Percentiles rank a stretch among this genome's conserved stretches.
Conservation (phyloP, 2,329 filamentous ascomycete species). For the Tolypocladium tropicale region DNA sequence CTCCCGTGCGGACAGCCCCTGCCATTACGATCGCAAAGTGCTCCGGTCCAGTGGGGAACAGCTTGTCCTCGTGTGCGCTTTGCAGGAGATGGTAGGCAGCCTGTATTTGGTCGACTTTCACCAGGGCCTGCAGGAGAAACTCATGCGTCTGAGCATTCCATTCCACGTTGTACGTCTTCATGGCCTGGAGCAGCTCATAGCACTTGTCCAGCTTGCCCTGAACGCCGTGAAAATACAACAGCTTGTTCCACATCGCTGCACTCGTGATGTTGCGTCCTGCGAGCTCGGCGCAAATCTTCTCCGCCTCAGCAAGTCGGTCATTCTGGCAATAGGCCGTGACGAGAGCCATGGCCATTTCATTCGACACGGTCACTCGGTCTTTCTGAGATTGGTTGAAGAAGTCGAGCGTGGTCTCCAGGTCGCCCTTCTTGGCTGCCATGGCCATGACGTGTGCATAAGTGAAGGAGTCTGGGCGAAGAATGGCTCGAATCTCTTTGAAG, state of each 20-base stretch:
- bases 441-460: slow-evolving; percentile 68
- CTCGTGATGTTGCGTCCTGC: slow-evolving; percentile 38
- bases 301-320: slow-evolving; percentile 23
- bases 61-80: slow-evolving; percentile 28
- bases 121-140: slow-evolving; percentile 37
- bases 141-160: slow-evolving; percentile 42
- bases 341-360: slow-evolving; percentile 51
- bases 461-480: slow-evolving; percentile 44
- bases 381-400: slow-evolving; percentile 54
- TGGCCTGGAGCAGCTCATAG: slow-evolving; percentile 36
- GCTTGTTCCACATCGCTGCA: slow-evolving; percentile 66
- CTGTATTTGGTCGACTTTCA: slow-evolving; percentile 36
- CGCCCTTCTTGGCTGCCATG: slow-evolving; percentile 59
- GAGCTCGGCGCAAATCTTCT: slow-evolving; percentile 35
- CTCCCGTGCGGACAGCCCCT: slow-evolving; percentile 34
- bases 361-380: slow-evolving; percentile 36
- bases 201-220: slow-evolving; percentile 42
- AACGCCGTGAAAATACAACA: slow-evolving; percentile 60
- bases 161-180: slow-evolving; percentile 34
- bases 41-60: slow-evolving; percentile 34
- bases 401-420: slow-evolving; percentile 57
- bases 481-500: slow-evolving; percentile 49
- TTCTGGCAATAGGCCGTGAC: slow-evolving; percentile 54
- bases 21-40: slow-evolving; percentile 46
- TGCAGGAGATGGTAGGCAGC: slow-evolving; percentile 39